Evolutionary conservation across 2,329 filamentous ascomycete species (phyloP).

Genomic region (Colletotrichum sp.): DNA sequence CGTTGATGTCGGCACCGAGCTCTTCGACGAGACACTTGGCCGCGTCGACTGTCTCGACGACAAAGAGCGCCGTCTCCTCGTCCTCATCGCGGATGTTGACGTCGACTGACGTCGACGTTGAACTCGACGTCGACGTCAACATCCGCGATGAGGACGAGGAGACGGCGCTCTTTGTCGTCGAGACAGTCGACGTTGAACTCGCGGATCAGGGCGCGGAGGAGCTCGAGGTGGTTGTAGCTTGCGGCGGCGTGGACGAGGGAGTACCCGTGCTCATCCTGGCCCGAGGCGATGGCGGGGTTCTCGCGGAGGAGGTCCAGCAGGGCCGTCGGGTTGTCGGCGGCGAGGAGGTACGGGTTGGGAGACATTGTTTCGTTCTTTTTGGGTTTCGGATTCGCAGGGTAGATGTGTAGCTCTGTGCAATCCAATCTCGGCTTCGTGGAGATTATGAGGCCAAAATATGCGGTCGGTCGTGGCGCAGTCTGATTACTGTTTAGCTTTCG

Average conservation of each 20-base stretch:
- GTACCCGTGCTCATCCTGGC: slow-evolving; percentile 91
- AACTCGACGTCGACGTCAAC: no score
- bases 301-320: slow-evolving; percentile 77
- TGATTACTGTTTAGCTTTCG: not conserved
- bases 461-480: not conserved
- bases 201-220: slow-evolving; percentile 76
- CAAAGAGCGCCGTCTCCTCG: slow-evolving; percentile 91
- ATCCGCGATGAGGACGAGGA: no score
- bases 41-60: slow-evolving; percentile 81
- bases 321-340: slow-evolving; percentile 78
- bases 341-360: slow-evolving; percentile 73
- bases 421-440: not conserved
- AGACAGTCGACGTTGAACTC: slow-evolving; percentile 80
- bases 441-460: slow-evolving; percentile 7
- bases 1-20: slow-evolving; percentile 70
- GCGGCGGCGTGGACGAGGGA: slow-evolving; percentile 91
- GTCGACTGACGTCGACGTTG: slow-evolving; percentile 74
- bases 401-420: not conserved
- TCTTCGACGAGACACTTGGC: slow-evolving; percentile 85
- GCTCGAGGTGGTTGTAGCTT: slow-evolving; percentile 86
- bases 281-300: slow-evolving; percentile 76
- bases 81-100: slow-evolving; percentile 89
- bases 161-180: no score
- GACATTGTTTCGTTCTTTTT: slow-evolving; percentile 41
- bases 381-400: not conserved